Conservation (phyloP, 2,329 filamentous ascomycete genomes). For the Cordyceps tenuipes region DNA sequence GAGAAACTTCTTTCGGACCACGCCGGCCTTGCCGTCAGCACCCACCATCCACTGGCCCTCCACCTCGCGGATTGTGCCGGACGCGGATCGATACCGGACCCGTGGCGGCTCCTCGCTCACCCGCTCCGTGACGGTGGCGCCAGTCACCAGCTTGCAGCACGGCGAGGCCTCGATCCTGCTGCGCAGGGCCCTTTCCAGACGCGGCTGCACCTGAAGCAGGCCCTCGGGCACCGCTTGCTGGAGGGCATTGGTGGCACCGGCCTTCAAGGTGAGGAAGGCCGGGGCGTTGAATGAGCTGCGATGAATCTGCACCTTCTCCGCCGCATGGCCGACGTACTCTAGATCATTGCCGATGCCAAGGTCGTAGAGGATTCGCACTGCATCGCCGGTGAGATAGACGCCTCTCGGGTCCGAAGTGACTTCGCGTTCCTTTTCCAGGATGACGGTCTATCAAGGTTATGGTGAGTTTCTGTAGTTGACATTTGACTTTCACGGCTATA, state of each 20-base stretch:
- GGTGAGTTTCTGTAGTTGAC: background rate
- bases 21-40: constrained; percentile 39
- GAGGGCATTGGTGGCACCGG: background rate
- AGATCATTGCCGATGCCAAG: constrained; percentile 18
- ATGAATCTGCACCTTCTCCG: constrained; percentile 16
- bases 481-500: background rate
- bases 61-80: constrained; percentile 2
- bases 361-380: constrained; percentile 19
- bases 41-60: constrained; percentile 25
- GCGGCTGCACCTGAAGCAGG: constrained; percentile 12
- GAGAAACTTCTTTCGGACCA: constrained; percentile 36
- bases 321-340: background rate
- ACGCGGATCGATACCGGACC: constrained; percentile 14
- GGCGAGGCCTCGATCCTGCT: constrained; percentile 15
- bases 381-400: constrained; percentile 24
- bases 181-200: constrained; percentile 6
- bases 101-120: constrained; percentile 22
- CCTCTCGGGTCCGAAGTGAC: constrained; percentile 23
- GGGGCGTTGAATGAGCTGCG: constrained; percentile 13
- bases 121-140: constrained; percentile 9
- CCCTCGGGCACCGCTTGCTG: background rate
- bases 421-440: constrained; percentile 20
- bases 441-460: constrained; percentile 14
- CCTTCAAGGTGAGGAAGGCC: background rate
- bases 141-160: constrained; percentile 10